Percentiles rank a stretch among this genome's conserved stretches.
phyloP scores from a whole-genome alignment of 176 grass and related monocot species.

The Avena atlantica region DNA sequence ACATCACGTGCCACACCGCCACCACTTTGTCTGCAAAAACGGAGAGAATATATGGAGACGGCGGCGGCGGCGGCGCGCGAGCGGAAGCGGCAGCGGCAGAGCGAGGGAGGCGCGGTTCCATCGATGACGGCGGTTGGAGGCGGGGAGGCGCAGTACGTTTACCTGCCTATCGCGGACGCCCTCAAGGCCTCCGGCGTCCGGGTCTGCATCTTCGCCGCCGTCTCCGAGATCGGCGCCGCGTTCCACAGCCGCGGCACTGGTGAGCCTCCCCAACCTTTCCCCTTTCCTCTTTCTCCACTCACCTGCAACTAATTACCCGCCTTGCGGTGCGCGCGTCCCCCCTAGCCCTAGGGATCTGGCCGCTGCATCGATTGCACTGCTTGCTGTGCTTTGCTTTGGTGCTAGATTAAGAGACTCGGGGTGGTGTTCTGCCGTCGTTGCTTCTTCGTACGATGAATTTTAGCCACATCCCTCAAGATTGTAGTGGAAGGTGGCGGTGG shows the following conservation, averaged over 20 bases:
- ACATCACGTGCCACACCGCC: neutral
- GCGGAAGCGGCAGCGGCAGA: conserved; percentile 39
- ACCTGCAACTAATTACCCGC: no score
- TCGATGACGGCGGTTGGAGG: neutral
- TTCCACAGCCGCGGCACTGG: conserved; percentile 58
- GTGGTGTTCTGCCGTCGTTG: neutral
- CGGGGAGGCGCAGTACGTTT: conserved; percentile 28
- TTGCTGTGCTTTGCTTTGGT: neutral
- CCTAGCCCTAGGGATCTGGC: conserved; percentile 5
- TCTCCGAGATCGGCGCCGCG: conserved; percentile 47
- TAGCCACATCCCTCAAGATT: neutral
- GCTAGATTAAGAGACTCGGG: neutral
- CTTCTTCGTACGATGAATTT: neutral
- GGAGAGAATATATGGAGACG: neutral
- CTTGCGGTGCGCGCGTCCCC: neutral
- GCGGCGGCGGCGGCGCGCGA: neutral
- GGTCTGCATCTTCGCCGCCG: conserved; percentile 48
- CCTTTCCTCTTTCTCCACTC: no score
- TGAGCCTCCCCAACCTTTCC: conserved; percentile 13
- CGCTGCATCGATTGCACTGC: neutral
- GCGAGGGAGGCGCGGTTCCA: conserved; percentile 26
- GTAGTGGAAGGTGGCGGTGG: neutral
- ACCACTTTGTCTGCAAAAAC: neutral
- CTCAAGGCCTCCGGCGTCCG: conserved; percentile 30
- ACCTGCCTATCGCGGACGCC: conserved; percentile 56